Evolutionary conservation across 192 early-diverging fungal species (phyloP), one percentile per base, ranked within the genome.

Genomic region (Backusella tarrabulga): DNA sequence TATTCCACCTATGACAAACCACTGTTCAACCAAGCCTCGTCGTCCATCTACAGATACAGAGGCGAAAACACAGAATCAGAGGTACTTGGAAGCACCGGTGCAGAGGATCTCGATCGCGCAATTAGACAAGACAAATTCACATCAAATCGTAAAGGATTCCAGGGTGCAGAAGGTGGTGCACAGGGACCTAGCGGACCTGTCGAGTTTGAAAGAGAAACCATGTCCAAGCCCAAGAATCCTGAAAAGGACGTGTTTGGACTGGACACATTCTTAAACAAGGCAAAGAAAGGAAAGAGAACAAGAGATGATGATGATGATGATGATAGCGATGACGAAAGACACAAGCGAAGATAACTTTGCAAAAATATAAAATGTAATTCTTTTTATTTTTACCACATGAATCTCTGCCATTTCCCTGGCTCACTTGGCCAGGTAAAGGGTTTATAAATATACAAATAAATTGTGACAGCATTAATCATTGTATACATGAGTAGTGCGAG

Each of bases 1-100:
- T 99, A 99, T 81, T 91, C 91, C 71, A 74, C 97, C 7, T 99
- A 99, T 79, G 98, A 99, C 83, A 99, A 98, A 84, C 96, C 97
- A 34, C 84, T 99, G 73, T 99, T 99, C 80, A 83, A 78, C 29
- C 85, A 91, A 7, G 83, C 90, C 32, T 86, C 87, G 12, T 88
- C 88, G 4, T 87, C 87, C 36, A 94, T 95, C 21, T 99, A 99
- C 86, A 86, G 92, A 50, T 97, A 96, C 23, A 91, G 91, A 73
- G 81, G 82, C 7, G 82, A 84, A 26, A 82, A 79, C 14, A 82
- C 77, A 3, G 94, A 92, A 34, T 87, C 87, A 7, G 90, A 90
- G 9, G 78, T 83, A 5, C 85, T 86, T 63, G 88, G 87, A 23
- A 93, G 92, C 63, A 91, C 90, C 17, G 85, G 87, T 68, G 87